Base-by-base conservation (phyloP, 192 early-diverging fungal genomes). In the Backusella tuberculispora region DNA sequence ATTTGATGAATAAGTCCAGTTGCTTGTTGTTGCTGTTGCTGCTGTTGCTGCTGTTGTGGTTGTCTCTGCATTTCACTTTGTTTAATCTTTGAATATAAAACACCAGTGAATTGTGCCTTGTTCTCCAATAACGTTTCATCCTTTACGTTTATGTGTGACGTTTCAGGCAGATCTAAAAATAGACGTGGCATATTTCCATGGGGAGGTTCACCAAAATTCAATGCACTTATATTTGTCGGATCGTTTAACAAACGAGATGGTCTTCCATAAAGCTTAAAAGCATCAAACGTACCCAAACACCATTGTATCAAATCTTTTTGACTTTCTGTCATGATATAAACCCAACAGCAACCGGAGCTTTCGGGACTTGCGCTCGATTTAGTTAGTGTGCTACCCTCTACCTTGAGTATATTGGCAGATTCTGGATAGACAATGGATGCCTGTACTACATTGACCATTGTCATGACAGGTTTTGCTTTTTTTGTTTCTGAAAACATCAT, bases 391-490 rank as follows among this genome's bases (percentile, higher is more conserved):
- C 19, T 46, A 29, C 85, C 85, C 74, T 86, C 85, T 3, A 86
- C 72, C 72, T 83, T 78, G 40, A 84, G 53, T 3, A 81, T 45
- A n/a, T 66, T 80, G 7, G 75, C 75, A 60, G 74, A 76, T 56
- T 85, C 85, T 13, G 87, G 89, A 73, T 85, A 90, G 44, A 88
- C 77, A 1, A 85, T 85, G 47, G 88, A 90, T 5, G 86, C 85
- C 46, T 88, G 84, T 29, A 83, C 82, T 64, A 89, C 84, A 48
- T 87, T 86, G 46, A 83, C 78, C 71, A 89, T 77, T 9, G 83
- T 84, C 64, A 86, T 77, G 21, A 82, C 77, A 21, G 88, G 88
- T 73, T 85, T 89, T 19, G 85, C 73, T 70, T 86, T 89, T 66
- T 80, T 80, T 29, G 74, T 78, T 56, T 86, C 85, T 43, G 83